These are phyloP conservation scores for Chlorella ohadii DNA, from an alignment of 139 green algal species.

Conservation along the genomic window DNA sequence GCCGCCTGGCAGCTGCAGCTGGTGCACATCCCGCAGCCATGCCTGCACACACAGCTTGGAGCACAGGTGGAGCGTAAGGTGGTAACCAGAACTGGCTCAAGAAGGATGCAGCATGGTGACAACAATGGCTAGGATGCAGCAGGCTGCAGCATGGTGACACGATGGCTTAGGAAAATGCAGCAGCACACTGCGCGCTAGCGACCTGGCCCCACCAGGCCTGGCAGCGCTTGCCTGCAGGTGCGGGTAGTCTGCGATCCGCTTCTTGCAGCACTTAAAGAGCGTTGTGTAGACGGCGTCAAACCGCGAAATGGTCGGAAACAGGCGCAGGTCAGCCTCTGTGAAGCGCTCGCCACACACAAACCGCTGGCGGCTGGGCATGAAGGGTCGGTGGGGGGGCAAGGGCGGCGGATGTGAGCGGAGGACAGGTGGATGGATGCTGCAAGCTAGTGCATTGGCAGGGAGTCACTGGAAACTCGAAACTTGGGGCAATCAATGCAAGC, in stretches of 20 bases:
- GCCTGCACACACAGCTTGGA: conserved; percentile 39
- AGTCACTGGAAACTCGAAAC: too few species aligned
- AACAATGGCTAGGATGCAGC: too few species aligned
- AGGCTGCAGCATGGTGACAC: too few species aligned
- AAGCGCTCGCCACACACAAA: conserved; percentile 87
- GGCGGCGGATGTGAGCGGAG: neutral
- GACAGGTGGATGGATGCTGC: too few species aligned
- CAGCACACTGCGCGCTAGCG: too few species aligned
- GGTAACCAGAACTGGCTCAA: too few species aligned
- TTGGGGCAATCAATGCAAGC: too few species aligned
- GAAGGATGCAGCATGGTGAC: too few species aligned
- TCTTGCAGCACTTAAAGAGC: conserved; percentile 89
- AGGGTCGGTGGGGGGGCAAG: neutral
- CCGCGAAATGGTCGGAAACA: conserved; percentile 84
- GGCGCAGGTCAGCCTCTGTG: conserved; percentile 86
- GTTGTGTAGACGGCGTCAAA: conserved; percentile 85
- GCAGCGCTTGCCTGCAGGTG: conserved; percentile 62
- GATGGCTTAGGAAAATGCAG: too few species aligned
- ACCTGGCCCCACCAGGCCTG: too few species aligned
- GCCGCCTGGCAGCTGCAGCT: conserved; percentile 60
- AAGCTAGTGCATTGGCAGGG: too few species aligned
- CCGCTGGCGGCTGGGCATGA: conserved; percentile 19
- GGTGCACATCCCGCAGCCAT: conserved; percentile 84
- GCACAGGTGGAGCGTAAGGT: too few species aligned
- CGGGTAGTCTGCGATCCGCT: conserved; percentile 78